These are phyloP conservation scores for Capillidium rhysosporum DNA, from an alignment of 371 early-diverging fungal genomes.

Conservation along the genomic window DNA sequence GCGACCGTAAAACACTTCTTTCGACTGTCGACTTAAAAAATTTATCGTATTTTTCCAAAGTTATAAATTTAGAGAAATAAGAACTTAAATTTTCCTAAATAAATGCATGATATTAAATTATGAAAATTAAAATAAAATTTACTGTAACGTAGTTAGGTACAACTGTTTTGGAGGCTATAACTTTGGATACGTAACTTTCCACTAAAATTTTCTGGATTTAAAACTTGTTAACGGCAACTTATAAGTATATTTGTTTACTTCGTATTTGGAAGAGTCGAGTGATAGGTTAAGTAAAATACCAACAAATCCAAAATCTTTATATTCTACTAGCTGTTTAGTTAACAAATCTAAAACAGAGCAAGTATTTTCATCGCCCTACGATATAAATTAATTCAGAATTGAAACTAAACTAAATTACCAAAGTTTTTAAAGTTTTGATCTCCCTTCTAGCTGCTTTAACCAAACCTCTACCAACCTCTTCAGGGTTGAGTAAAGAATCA, in stretches of 20 bases:
- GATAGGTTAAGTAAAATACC: too few relatives aligned
- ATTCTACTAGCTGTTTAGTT: neutral
- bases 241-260: too few relatives aligned
- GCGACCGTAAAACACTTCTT: conserved; percentile 66
- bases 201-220: neutral
- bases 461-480: neutral
- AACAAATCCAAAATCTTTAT: too few relatives aligned
- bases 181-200: conserved; percentile 35
- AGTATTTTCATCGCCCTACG: neutral
- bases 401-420: neutral
- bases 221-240: too few relatives aligned
- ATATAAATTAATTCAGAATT: neutral
- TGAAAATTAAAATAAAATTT: conserved; percentile 7
- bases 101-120: neutral
- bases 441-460: neutral
- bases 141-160: conserved; percentile 25
- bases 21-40: conserved; percentile 34
- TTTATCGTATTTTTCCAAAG: conserved; percentile 24
- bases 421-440: neutral
- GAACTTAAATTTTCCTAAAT: conserved; percentile 25
- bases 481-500: neutral
- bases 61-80: conserved; percentile 28
- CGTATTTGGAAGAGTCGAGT: too few relatives aligned
- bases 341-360: neutral
- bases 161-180: conserved; percentile 30